These are phyloP conservation scores for Boletus rubroflammeus DNA, from an alignment of 768 basidiomycete genomes.

Conservation along the genomic window DNA sequence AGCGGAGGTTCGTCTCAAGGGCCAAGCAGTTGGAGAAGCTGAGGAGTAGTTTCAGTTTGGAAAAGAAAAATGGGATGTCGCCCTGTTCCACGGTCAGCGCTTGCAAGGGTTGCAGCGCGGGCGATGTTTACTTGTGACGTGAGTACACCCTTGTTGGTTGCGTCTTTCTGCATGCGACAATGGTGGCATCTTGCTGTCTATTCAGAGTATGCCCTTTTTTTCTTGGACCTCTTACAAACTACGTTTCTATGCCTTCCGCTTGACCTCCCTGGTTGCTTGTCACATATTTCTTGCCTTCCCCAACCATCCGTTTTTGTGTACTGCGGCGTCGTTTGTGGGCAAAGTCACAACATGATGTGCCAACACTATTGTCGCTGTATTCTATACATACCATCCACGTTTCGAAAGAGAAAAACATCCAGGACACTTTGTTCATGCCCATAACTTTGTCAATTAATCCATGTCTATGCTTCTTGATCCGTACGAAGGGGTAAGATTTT, in stretches of 20 bases:
- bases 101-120: conserved; percentile 28
- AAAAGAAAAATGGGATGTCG: conserved; percentile 19
- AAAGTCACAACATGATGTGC: conserved; percentile 21
- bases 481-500: background rate
- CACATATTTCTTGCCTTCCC: conserved; percentile 19
- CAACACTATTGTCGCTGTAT: conserved; percentile 31
- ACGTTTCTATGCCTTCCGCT: conserved; percentile 24
- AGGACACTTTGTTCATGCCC: conserved; percentile 31
- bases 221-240: conserved; percentile 1
- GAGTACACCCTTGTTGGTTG: conserved; percentile 11
- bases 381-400: conserved; percentile 21
- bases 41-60: conserved; percentile 48
- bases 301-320: background rate
- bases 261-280: conserved; percentile 10
- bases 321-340: conserved; percentile 11
- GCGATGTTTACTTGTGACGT: conserved; percentile 28
- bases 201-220: conserved; percentile 9
- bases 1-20: conserved; percentile 52
- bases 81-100: conserved; percentile 25
- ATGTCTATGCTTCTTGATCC: conserved; percentile 23
- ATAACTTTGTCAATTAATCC: conserved; percentile 15
- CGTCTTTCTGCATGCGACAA: conserved; percentile 1
- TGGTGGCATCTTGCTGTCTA: conserved; percentile 5
- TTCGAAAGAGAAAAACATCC: conserved; percentile 6
- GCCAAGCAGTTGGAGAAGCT: conserved; percentile 66